A percentile compares a stretch with the other conserved stretches of the same genome.
Evolutionary conservation across 179 eudicot genomes (phyloP).

Genomic region (Beta corolliflora): DNA sequence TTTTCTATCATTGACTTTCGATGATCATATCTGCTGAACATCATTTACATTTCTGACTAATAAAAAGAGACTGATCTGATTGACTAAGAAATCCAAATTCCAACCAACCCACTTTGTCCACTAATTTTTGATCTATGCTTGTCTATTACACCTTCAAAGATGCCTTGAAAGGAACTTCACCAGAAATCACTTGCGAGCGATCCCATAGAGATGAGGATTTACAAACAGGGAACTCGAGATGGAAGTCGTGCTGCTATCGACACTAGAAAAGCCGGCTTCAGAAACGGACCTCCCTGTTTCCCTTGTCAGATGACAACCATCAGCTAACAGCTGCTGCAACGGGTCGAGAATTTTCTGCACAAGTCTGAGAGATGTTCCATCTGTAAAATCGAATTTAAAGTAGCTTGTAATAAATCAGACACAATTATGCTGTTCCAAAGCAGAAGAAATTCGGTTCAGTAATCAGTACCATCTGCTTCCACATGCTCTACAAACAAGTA

Average conservation of each 20-base stretch:
- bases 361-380: slow-evolving; percentile 63
- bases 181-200: slow-evolving; percentile 58
- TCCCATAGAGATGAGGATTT: slow-evolving; percentile 78
- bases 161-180: not conserved
- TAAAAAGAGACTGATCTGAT: not conserved
- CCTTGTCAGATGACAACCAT: slow-evolving; percentile 88
- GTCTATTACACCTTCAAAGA: not conserved
- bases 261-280: slow-evolving; percentile 75
- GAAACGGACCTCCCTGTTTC: slow-evolving; percentile 55
- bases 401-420: not conserved
- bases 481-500: slow-evolving; percentile 95
- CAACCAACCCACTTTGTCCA: slow-evolving; percentile 22
- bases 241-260: slow-evolving; percentile 42
- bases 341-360: slow-evolving; percentile 70
- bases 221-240: slow-evolving; percentile 54
- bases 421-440: not conserved
- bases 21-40: not conserved
- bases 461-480: slow-evolving; percentile 84
- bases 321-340: slow-evolving; percentile 68
- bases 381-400: slow-evolving; percentile 35
- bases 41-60: not conserved
- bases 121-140: slow-evolving; percentile 1
- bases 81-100: slow-evolving; percentile 14
- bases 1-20: slow-evolving; percentile 1
- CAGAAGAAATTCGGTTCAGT: slow-evolving; percentile 1